These are phyloP conservation scores for Tolypocladium ophioglossoides DNA, from an alignment of 2,329 filamentous ascomycete species.

Conservation along the genomic window DNA sequence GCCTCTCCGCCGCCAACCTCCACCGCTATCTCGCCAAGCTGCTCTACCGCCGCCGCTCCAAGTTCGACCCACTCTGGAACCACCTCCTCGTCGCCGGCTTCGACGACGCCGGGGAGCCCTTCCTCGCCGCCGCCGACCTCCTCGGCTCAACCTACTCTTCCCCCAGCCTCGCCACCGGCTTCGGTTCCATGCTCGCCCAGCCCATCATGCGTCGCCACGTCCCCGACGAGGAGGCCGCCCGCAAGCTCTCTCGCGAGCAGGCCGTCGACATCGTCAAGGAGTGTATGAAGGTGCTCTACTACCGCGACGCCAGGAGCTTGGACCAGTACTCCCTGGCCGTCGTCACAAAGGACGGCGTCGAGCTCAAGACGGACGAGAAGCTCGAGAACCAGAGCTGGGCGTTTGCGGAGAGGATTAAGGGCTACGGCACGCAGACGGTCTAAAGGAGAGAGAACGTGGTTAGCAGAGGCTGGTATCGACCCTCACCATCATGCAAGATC, in stretches of 20 bases:
- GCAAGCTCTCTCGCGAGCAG: conserved; percentile 62
- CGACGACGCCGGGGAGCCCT: conserved; percentile 69
- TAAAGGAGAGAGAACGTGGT: conserved; percentile 15
- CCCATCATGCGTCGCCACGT: conserved; percentile 79
- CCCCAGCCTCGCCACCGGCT: conserved; percentile 86
- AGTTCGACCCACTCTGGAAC: conserved; percentile 98
- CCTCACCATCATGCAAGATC: background rate
- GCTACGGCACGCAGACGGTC: conserved; percentile 80
- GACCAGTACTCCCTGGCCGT: conserved; percentile 88
- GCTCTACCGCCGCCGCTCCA: conserved; percentile 86
- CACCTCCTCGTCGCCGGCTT: conserved; percentile 84
- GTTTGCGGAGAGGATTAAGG: conserved; percentile 89
- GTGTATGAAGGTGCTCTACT: conserved; percentile 98
- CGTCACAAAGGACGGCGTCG: conserved; percentile 79
- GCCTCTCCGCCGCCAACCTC: conserved; percentile 82
- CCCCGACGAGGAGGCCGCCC: conserved; percentile 71
- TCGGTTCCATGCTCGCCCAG: conserved; percentile 84
- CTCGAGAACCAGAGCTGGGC: conserved; percentile 96
- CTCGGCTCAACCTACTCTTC: conserved; percentile 85
- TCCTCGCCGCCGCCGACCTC: conserved; percentile 84
- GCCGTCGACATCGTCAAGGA: conserved; percentile 76
- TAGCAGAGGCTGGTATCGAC: background rate
- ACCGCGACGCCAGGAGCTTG: conserved; percentile 87
- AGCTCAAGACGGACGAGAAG: conserved; percentile 74
- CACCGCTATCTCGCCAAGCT: conserved; percentile 96